These are phyloP conservation scores for Ceratobasidium sp. DNA, from an alignment of 1,284 basidiomycete species.

Conservation along the genomic window DNA sequence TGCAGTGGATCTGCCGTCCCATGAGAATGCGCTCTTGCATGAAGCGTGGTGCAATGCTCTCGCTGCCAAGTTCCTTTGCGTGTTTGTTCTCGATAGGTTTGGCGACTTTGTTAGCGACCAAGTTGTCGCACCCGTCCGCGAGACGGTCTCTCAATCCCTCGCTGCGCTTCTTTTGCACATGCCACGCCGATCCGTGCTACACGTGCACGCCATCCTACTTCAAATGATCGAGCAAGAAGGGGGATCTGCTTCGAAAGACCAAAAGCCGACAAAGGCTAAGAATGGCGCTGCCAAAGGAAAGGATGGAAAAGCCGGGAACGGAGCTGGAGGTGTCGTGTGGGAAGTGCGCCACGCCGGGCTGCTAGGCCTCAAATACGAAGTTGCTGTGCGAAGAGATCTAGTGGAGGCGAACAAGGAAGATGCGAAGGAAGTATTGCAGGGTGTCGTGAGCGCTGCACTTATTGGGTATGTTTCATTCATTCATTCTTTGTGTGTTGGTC, in stretches of 20 bases:
- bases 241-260: conserved; percentile 53
- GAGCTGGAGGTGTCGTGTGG: conserved; percentile 80
- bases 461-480: conserved; percentile 81
- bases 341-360: conserved; percentile 97
- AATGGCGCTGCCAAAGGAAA: conserved; percentile 53
- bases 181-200: conserved; percentile 79
- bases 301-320: conserved; percentile 54
- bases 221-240: conserved; percentile 94
- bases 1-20: conserved; percentile 64
- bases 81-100: conserved; percentile 97
- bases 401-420: conserved; percentile 64
- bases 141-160: conserved; percentile 95
- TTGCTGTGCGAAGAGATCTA: conserved; percentile 90
- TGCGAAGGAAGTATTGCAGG: conserved; percentile 72
- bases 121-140: conserved; percentile 96
- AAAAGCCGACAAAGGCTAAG: conserved; percentile 56
- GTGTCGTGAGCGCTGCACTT: conserved; percentile 88
- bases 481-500: conserved; percentile 38
- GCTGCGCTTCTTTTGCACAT: conserved; percentile 92
- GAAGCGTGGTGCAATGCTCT: conserved; percentile 92
- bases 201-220: conserved; percentile 87
- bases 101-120: conserved; percentile 98
- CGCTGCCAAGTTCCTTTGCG: conserved; percentile 87
- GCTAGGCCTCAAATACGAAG: conserved; percentile 97
- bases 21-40: conserved; percentile 76